Base-by-base conservation (phyloP, 176 grass and related monocot species). In the Carex myosuroides region DNA sequence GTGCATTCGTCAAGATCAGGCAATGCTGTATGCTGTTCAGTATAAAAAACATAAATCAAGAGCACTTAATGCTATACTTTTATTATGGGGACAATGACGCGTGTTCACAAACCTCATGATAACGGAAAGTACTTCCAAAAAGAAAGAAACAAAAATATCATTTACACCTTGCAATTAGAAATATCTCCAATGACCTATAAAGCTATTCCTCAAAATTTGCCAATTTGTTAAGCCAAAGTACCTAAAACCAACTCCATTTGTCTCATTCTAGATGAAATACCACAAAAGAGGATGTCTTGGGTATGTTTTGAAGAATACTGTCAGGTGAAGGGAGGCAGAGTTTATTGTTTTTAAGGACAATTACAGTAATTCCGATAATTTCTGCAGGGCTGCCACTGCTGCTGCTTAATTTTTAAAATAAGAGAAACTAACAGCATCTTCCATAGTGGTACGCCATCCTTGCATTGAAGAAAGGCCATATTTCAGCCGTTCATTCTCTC, bases 381-480 rank as follows among this genome's bases (percentile, higher is more conserved):
- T 55, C 18, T 71, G 39, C 39, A 46, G 8, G 35, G 20, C 37
- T 73, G 57, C 17, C 6, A 6, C 18, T 60, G 17, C 57, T 60
- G 33, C 70, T 73, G 70, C 35, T 41, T 82, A 46, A 64, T 82
- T 22, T 64, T 63, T 41, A 13, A 58, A 58, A 86, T 68, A 52
- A 84, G 8, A 84, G 29, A 84, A 64, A 91, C 91, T 91, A 72
- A 94, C 94, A 83, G 94, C 94, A 91, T 97, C 94, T 83, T 97
- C 94, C 94, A 97, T 97, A 85, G 66, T 94, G 42, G 94, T 85
- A 81, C 92, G 94, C 94, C 94, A 97, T 33, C 92, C 94, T 94
- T 97, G 94, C 94, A 94, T 94, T 10, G 90, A 97, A 66, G 94
- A 97, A 67, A 97, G 84, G 48, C 94, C 94, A 84, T 91, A 97